These are phyloP conservation scores for Suhomyces ambrosiae DNA, from an alignment of 1,139 yeast genomes.

Conservation along the genomic window DNA sequence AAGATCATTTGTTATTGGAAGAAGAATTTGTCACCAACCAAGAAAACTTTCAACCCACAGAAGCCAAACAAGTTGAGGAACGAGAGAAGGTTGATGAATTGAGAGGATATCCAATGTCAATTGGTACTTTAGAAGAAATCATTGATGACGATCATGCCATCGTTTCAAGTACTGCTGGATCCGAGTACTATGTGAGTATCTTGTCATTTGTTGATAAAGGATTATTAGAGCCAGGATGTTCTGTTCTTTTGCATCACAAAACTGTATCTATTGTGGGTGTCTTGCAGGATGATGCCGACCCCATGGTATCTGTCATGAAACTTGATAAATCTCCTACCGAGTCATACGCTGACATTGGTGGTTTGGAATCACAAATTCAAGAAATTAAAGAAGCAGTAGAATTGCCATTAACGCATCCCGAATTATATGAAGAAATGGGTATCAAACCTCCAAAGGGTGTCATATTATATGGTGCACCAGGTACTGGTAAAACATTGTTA, in stretches of 20 bases:
- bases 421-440: slow-evolving; percentile 98
- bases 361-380: slow-evolving; percentile 92
- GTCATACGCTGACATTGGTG: slow-evolving; percentile 97
- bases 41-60: slow-evolving; percentile 93
- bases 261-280: slow-evolving; percentile 95
- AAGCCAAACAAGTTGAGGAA: slow-evolving; percentile 95
- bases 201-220: slow-evolving; percentile 98
- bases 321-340: slow-evolving; percentile 97
- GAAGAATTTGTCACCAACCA: slow-evolving; percentile 96
- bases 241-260: slow-evolving; percentile 92
- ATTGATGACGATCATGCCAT: slow-evolving; percentile 99
- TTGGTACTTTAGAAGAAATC: slow-evolving; percentile 95
- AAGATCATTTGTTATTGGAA: slow-evolving; percentile 91
- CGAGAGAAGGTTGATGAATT: slow-evolving; percentile 92
- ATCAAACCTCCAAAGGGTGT: slow-evolving; percentile 99
- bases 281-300: slow-evolving; percentile 94
- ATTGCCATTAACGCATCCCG: slow-evolving; percentile 96
- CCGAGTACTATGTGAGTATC: slow-evolving; percentile 94
- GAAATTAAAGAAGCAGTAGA: slow-evolving; percentile 98
- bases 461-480: slow-evolving; percentile 97
- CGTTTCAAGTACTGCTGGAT: slow-evolving; percentile 93
- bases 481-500: slow-evolving; percentile 95
- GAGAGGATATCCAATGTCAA: slow-evolving; percentile 95
- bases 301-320: slow-evolving; percentile 97
- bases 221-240: slow-evolving; percentile 95